Evolutionary conservation across 768 basidiomycete species (phyloP).

Genomic region (Amanita molliuscula): DNA sequence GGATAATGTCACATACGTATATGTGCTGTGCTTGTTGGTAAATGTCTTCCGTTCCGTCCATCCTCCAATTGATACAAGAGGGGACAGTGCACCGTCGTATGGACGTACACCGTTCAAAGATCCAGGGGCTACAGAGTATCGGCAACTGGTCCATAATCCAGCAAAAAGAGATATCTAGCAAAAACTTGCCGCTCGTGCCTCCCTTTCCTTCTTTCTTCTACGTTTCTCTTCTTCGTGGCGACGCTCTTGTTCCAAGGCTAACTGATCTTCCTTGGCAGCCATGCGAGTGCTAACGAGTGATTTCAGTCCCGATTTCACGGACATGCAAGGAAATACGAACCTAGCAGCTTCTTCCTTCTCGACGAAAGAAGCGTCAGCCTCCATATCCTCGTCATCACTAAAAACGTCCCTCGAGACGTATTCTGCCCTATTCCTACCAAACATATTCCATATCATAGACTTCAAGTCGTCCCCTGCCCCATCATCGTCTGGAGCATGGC

Average conservation of each 20-base stretch:
- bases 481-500: constrained; percentile 19
- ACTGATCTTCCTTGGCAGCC: constrained; percentile 53
- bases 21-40: not conserved
- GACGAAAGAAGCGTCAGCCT: constrained; percentile 49
- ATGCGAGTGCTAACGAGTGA: constrained; percentile 38
- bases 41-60: not conserved
- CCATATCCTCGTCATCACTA: constrained; percentile 79
- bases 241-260: constrained; percentile 51
- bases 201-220: constrained; percentile 51
- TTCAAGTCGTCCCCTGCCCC: constrained; percentile 25
- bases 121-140: not conserved
- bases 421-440: constrained; percentile 51
- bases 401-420: constrained; percentile 47
- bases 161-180: constrained; percentile 6
- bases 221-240: constrained; percentile 71
- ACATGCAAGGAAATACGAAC: constrained; percentile 13
- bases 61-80: not conserved
- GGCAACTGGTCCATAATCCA: not conserved
- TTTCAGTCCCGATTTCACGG: constrained; percentile 4
- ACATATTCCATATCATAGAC: constrained; percentile 57
- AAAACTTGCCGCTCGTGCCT: constrained; percentile 17
- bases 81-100: not conserved
- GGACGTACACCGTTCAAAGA: not conserved
- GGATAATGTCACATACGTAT: not conserved
- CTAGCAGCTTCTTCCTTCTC: constrained; percentile 62